A percentile compares a stretch with the other conserved stretches of the same genome.
phyloP scores from a whole-genome alignment of 768 basidiomycete genomes.

The Kwoniella dendrophila region DNA sequence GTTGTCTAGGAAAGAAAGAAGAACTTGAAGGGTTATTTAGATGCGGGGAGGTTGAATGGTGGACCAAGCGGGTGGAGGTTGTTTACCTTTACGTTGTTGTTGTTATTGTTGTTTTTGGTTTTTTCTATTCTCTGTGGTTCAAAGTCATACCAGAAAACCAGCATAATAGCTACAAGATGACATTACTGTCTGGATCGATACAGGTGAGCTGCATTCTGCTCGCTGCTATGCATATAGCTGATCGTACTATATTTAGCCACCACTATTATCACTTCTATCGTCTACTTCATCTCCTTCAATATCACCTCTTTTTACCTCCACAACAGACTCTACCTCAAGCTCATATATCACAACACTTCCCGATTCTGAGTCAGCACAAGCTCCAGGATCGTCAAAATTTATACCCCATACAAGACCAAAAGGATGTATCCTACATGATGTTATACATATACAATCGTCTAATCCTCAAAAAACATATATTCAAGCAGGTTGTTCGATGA shows the following conservation, averaged over 20 bases:
- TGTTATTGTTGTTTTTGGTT: background rate
- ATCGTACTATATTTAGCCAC: conserved; percentile 29
- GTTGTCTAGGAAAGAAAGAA: background rate
- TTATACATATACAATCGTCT: conserved; percentile 50
- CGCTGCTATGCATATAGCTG: background rate
- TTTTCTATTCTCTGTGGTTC: background rate
- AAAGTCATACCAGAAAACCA: background rate
- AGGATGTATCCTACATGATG: conserved; percentile 28
- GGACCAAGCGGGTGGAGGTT: conserved; percentile 25
- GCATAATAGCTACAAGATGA: background rate
- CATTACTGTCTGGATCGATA: conserved; percentile 3
- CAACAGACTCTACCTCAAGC: conserved; percentile 27
- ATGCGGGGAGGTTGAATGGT: background rate
- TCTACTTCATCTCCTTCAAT: conserved; percentile 43
- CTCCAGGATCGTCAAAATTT: background rate
- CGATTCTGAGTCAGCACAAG: conserved; percentile 21
- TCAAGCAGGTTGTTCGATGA: conserved; percentile 39
- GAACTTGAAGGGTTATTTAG: background rate
- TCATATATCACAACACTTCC: conserved; percentile 31
- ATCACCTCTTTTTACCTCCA: conserved; percentile 38
- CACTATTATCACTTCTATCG: conserved; percentile 47
- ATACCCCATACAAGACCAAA: conserved; percentile 8
- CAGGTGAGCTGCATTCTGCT: conserved; percentile 3
- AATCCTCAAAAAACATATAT: conserved; percentile 38
- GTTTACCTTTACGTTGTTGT: background rate